Conservation (phyloP, 805 yeast genomes). For the Suhomyces emberorum region DNA sequence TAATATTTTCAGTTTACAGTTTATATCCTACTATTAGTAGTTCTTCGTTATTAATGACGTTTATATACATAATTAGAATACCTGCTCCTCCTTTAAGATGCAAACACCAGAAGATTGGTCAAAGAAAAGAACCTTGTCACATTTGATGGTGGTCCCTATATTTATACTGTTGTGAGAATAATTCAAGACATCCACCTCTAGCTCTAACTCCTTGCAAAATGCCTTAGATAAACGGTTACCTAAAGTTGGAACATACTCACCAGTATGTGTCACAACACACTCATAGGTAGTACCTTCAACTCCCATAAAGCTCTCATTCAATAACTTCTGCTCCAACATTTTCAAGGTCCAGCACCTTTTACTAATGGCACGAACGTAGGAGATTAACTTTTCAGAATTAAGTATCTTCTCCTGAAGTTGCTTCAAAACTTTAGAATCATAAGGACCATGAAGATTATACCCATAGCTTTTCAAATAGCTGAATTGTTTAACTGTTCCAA, state of each 20-base stretch:
- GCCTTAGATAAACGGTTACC: conserved; percentile 34
- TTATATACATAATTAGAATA: conserved; percentile 1
- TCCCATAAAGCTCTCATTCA: conserved; percentile 1
- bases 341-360: conserved; percentile 25
- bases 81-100: conserved; percentile 27
- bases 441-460: conserved; percentile 34
- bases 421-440: conserved; percentile 12
- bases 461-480: conserved; percentile 31
- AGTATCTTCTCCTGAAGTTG: conserved; percentile 14
- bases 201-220: conserved; percentile 45
- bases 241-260: conserved; percentile 19
- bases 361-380: conserved; percentile 13
- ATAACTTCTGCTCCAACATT: conserved; percentile 14
- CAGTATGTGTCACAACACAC: conserved; percentile 40
- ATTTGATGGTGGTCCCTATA: conserved; percentile 45
- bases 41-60: too few species aligned
- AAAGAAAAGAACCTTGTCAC: conserved; percentile 43
- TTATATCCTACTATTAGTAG: too few species aligned
- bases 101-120: conserved; percentile 40
- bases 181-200: conserved; percentile 43
- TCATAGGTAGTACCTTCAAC: conserved; percentile 16
- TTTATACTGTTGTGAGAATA: conserved; percentile 16
- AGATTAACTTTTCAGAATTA: conserved; percentile 12
- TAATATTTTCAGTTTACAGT: too few species aligned
- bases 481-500: conserved; percentile 13